Conservation (phyloP, 2,329 filamentous ascomycete genomes). For the Xylariaceae sp. region DNA sequence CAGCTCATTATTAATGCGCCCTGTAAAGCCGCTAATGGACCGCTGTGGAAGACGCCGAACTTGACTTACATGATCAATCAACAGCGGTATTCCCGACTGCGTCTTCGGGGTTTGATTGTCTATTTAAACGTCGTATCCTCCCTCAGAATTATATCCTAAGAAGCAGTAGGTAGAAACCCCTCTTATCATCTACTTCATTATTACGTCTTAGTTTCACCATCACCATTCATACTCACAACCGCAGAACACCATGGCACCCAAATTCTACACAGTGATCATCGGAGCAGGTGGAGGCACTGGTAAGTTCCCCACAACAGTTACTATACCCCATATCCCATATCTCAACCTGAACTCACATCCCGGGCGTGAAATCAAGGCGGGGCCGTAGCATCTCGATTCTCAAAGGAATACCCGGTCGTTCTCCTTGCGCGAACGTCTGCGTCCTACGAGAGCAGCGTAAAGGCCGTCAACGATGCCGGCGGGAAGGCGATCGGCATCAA, state of each 20-base stretch:
- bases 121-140: conserved; percentile 17
- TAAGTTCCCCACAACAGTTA: background rate
- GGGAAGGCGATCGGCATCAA: conserved; percentile 74
- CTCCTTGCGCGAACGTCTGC: conserved; percentile 72
- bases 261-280: conserved; percentile 30
- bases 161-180: background rate
- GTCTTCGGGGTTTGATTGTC: background rate
- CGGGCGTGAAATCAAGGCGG: conserved; percentile 46
- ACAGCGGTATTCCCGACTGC: conserved; percentile 10
- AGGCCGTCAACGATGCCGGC: conserved; percentile 70
- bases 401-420: conserved; percentile 72
- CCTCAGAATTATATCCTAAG: too few relatives aligned
- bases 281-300: conserved; percentile 29
- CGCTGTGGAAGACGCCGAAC: background rate
- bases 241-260: conserved; percentile 26
- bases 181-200: background rate
- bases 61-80: conserved; percentile 8
- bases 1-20: conserved; percentile 24
- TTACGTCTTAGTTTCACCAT: background rate
- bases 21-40: conserved; percentile 5
- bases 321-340: background rate
- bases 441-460: conserved; percentile 68
- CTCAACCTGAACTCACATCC: background rate
- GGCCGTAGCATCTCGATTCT: conserved; percentile 62
- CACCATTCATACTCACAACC: background rate